Base-by-base conservation (phyloP, 495 filamentous ascomycete genomes). In the Acidomyces sp. region DNA sequence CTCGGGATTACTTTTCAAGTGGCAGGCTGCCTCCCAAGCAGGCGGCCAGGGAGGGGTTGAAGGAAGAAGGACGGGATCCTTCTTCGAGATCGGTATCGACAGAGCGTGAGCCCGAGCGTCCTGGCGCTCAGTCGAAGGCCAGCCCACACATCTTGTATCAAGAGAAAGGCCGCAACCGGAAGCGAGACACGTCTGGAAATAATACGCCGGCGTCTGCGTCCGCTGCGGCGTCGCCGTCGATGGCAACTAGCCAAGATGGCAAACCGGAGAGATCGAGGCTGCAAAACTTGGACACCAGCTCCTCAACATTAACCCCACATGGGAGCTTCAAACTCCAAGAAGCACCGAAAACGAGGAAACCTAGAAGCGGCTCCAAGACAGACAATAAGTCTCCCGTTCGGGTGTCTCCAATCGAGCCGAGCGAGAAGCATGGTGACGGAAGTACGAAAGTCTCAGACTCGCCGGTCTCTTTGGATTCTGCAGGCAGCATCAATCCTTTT, bases 71-170 rank as follows among this genome's bases (percentile, higher is more conserved):
- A 28, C n/a, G 59, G 48, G 32, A 62, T 48, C 41, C 38, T 19
- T 55, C 72, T 9, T 68, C 74, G n/a, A 65, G 71, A 27, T 75
- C 74, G n/a, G 60, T 63, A 5, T 70, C 73, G 62, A 74, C 52
- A 13, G 60, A 60, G 43, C 52, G 57, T 33, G 50, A 46, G 45
- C 52, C 19, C 16, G 46, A 53, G 52, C 22, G 57, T 56, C 13
- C 34, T 60, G 52, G 65, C 60, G 48, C 56, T 41, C 45, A 65
- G 62, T 50, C 67, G 66, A 28, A 67, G 56, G 65, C 72, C 7
- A 84, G 82, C 6, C 83, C 85, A 24, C 86, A 96, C 59, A 93
- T 94, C 54, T 82, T 84, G 26, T 92, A 82, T 56, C 85, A 93
- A 57, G 84, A 92, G 53, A 87, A 86, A 55, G 76, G 76, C 0